Conservation (phyloP, 2,329 filamentous ascomycete genomes). For the Colletotrichum plurivorum region DNA sequence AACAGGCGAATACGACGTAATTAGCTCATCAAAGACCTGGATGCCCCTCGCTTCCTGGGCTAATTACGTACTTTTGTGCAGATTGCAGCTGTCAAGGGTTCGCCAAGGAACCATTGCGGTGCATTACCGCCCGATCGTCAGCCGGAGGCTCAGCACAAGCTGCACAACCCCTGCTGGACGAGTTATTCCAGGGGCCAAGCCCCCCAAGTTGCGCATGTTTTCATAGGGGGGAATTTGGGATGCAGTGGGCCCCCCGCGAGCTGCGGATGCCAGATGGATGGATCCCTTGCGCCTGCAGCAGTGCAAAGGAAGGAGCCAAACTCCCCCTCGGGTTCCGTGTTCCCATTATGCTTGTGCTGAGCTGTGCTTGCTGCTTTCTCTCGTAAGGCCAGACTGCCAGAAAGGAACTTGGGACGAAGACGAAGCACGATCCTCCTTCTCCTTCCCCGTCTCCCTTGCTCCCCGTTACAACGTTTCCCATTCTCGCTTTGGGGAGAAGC, state of each 20-base stretch:
- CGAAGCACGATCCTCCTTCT: slow-evolving; percentile 19
- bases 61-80: slow-evolving; percentile 21
- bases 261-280: neutral
- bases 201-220: slow-evolving; percentile 33
- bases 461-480: neutral
- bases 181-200: slow-evolving; percentile 26
- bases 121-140: slow-evolving; percentile 7
- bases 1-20: neutral
- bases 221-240: slow-evolving; percentile 30
- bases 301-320: neutral
- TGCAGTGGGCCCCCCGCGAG: slow-evolving; percentile 13
- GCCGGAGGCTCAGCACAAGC: neutral
- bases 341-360: neutral
- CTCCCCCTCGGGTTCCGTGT: slow-evolving; percentile 22
- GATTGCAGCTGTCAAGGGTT: slow-evolving; percentile 31
- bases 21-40: neutral
- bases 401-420: slow-evolving; percentile 34
- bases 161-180: slow-evolving; percentile 12
- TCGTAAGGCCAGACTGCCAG: neutral
- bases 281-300: neutral
- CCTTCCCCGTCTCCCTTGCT: neutral
- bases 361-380: neutral
- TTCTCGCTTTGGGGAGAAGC: neutral
- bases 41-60: slow-evolving; percentile 21
- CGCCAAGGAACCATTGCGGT: neutral